Base-by-base conservation (phyloP, 2,329 filamentous ascomycete species). In the Diaporthe ilicicola region DNA sequence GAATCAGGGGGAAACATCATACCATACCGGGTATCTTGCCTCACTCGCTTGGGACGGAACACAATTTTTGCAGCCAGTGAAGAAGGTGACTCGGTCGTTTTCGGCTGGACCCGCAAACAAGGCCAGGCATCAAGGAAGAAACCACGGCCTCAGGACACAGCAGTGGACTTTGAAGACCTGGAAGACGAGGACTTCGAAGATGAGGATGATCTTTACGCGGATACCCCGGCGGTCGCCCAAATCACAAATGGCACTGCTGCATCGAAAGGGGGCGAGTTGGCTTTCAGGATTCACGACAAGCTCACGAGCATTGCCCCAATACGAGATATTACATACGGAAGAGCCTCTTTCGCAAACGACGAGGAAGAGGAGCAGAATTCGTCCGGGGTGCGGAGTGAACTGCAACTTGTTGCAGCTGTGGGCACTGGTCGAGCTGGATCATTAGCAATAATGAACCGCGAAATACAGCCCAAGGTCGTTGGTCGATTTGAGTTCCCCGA, bases 41-140 rank as follows among this genome's bases (percentile, higher is more conserved):
- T 94, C 2, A 89, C 90, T 29, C 89, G 86, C 67, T 79, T 98
- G 3, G 89, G 90, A 4, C 89, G 89, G 67, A 90, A 91, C 13
- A 86, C 87, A 22, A 79, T 98, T 39, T 99, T 99, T 78, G 82
- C 97, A 29, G 96, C 95, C 15, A 97, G 94, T 76, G 94, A 97
- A 77, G 89, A 92, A 69, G 88, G 91, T 10, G 93, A 98, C 75
- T 97, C 95, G 0, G 80, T 93, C 1, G 86, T 99, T 4, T 79
- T 99, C 32, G 92, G 93, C 27, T 98, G 94, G 92, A 90, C 89
- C 46, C 88, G 89, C 73, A 92, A 91, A 75, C 87, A 90, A 67
- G 82, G 84, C 13, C 88, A 90, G 72, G 75, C 85, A 3, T 88
- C 88, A 64, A 91, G 91, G 75, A 89, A 90, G 67, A 92, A 90